These are phyloP conservation scores for Globisporangium nagaii DNA, from an alignment of 352 stramenopile species.

Conservation along the genomic window DNA sequence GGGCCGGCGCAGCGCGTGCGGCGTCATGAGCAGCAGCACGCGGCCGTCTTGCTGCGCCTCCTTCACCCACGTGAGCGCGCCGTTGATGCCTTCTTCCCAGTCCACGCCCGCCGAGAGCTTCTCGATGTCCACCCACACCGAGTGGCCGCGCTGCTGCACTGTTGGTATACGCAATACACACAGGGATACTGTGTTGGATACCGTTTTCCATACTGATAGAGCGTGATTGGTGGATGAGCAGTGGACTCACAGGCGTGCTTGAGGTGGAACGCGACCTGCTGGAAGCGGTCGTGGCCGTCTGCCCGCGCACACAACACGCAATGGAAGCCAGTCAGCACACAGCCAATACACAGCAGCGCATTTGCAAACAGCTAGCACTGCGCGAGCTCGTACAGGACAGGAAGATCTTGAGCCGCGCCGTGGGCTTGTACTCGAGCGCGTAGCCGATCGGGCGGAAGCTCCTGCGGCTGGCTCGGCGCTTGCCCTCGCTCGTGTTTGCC, in stretches of 20 bases:
- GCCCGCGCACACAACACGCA: not conserved
- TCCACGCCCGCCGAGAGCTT: conserved; percentile 61
- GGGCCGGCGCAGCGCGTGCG: conserved; percentile 59
- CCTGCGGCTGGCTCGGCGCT: not conserved
- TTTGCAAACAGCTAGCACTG: not conserved
- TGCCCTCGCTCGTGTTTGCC: not conserved
- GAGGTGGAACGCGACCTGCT: conserved; percentile 63
- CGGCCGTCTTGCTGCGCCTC: conserved; percentile 64
- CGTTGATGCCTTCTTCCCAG: conserved; percentile 72
- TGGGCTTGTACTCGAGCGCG: conserved; percentile 36
- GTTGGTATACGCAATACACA: not conserved
- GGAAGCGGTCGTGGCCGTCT: conserved; percentile 75
- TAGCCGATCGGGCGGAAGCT: not conserved
- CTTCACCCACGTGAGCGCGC: conserved; percentile 57
- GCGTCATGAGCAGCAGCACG: conserved; percentile 75
- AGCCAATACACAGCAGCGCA: not conserved
- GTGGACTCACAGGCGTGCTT: conserved; percentile 43
- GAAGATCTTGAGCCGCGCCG: conserved; percentile 61
- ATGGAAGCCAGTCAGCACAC: not conserved
- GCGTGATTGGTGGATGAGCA: not conserved
- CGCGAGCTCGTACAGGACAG: conserved; percentile 42
- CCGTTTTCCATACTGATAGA: too few species aligned
- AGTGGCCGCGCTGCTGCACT: conserved; percentile 62
- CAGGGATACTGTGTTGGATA: not conserved
- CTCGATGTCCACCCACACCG: conserved; percentile 72